A percentile compares a stretch with the other conserved stretches of the same genome.
Evolutionary conservation across 805 yeast species (phyloP).

Genomic region (Wickerhamiella cacticola): DNA sequence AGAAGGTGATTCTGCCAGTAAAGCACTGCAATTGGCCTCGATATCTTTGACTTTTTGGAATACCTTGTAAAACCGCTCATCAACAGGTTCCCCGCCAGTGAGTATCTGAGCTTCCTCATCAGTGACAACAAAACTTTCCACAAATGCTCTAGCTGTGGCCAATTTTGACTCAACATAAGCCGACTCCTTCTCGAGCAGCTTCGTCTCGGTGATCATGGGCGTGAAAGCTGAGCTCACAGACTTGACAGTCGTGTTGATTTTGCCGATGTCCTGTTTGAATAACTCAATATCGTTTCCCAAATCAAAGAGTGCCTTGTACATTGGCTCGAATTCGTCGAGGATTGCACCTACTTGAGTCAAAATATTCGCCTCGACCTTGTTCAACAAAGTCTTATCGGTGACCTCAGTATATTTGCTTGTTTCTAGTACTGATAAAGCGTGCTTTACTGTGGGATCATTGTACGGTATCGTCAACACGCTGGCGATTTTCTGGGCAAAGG

Average conservation of each 20-base stretch:
- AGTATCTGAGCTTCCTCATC: constrained; percentile 61
- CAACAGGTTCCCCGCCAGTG: constrained; percentile 26
- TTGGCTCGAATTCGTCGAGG: constrained; percentile 28
- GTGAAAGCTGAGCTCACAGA: constrained; percentile 21
- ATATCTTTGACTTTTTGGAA: constrained; percentile 52
- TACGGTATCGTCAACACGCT: constrained; percentile 19
- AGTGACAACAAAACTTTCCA: constrained; percentile 51
- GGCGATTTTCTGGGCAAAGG: constrained; percentile 14
- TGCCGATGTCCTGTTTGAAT: constrained; percentile 16
- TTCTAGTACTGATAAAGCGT: constrained; percentile 20
- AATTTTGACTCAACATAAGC: constrained; percentile 20
- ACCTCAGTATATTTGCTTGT: neutral
- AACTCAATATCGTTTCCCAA: constrained; percentile 21
- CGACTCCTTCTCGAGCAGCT: constrained; percentile 22
- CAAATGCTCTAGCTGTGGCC: constrained; percentile 28
- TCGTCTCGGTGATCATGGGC: constrained; percentile 24
- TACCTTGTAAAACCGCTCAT: constrained; percentile 46
- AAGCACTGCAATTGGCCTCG: constrained; percentile 52
- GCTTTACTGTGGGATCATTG: constrained; percentile 20
- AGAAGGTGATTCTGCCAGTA: constrained; percentile 39
- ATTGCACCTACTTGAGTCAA: constrained; percentile 19
- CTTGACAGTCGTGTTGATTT: constrained; percentile 21
- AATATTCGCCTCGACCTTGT: constrained; percentile 14
- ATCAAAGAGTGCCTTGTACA: constrained; percentile 23
- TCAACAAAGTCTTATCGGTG: constrained; percentile 17